phyloP scores from a whole-genome alignment of 2,329 filamentous ascomycete species.

The Cladophialophora carrionii region DNA sequence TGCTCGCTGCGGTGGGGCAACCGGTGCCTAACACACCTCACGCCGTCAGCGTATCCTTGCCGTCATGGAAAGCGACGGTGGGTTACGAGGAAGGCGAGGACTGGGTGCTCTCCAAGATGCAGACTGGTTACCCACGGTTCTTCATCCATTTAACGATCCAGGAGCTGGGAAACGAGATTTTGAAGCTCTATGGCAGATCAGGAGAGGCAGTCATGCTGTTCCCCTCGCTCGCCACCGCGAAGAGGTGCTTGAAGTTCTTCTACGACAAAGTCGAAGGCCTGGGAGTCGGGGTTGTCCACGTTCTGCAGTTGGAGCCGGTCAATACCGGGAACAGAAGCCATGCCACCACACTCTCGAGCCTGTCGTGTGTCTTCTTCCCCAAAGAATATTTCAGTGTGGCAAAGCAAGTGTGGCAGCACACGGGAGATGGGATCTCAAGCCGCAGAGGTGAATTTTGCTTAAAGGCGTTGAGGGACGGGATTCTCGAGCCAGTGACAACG shows the following conservation, averaged over 20 bases:
- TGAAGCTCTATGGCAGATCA: conserved; percentile 62
- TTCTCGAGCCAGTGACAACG: conserved; percentile 52
- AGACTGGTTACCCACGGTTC: conserved; percentile 91
- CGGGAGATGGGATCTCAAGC: conserved; percentile 89
- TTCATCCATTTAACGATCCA: conserved; percentile 86
- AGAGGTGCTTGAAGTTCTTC: conserved; percentile 75
- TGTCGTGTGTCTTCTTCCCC: conserved; percentile 74
- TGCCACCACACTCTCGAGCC: conserved; percentile 59
- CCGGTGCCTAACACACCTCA: conserved; percentile 79
- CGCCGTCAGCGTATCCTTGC: conserved; percentile 92
- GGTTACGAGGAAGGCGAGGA: conserved; percentile 90
- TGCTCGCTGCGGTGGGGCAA: conserved; percentile 58
- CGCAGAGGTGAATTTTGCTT: conserved; percentile 89
- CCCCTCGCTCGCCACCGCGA: conserved; percentile 70
- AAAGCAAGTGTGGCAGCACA: conserved; percentile 98
- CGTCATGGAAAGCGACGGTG: conserved; percentile 88
- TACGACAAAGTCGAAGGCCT: conserved; percentile 60
- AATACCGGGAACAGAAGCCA: conserved; percentile 52
- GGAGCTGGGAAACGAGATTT: conserved; percentile 70
- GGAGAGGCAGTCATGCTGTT: conserved; percentile 74
- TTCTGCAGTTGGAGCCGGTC: conserved; percentile 68
- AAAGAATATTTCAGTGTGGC: conserved; percentile 68
- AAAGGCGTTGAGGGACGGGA: conserved; percentile 69
- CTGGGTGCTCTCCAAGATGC: conserved; percentile 84
- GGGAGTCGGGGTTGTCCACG: conserved; percentile 54